Evolutionary conservation across 2,329 filamentous ascomycete genomes (phyloP).

Genomic region (Cladophialophora exuberans): DNA sequence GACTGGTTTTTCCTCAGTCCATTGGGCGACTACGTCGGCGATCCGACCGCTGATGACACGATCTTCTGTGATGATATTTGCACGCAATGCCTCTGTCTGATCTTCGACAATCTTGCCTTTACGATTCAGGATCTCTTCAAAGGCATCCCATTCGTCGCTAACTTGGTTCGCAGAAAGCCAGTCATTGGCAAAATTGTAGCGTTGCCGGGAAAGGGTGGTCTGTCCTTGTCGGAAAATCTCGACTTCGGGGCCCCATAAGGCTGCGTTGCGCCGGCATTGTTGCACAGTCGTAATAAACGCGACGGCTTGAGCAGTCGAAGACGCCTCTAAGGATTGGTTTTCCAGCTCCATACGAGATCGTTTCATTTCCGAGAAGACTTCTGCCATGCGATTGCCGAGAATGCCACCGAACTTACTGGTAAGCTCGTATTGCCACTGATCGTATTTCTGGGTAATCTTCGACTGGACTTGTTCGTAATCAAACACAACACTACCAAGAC

Average conservation of each 20-base stretch:
- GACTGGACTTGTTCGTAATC: constrained; percentile 99
- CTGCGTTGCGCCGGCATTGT: constrained; percentile 91
- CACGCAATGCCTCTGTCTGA: constrained; percentile 89
- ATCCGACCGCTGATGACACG: constrained; percentile 89
- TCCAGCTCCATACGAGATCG: constrained; percentile 89
- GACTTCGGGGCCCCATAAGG: constrained; percentile 92
- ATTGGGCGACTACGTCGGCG: constrained; percentile 77
- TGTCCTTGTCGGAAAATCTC: constrained; percentile 95
- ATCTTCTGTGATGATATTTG: constrained; percentile 94
- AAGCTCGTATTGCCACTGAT: constrained; percentile 99
- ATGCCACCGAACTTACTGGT: constrained; percentile 88
- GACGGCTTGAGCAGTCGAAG: constrained; percentile 94
- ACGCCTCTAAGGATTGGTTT: constrained; percentile 86
- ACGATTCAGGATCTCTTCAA: constrained; percentile 87
- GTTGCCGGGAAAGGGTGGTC: constrained; percentile 84
- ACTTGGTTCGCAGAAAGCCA: constrained; percentile 97
- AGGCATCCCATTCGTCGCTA: constrained; percentile 89
- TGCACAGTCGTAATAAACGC: constrained; percentile 98
- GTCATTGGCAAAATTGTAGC: constrained; percentile 90
- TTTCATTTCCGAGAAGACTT: constrained; percentile 89
- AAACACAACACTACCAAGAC: constrained; percentile 91
- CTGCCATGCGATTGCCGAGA: constrained; percentile 85
- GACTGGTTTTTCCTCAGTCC: constrained; percentile 96
- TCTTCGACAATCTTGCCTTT: constrained; percentile 96
- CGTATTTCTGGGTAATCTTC: constrained; percentile 98